Evolutionary conservation across 805 yeast genomes (phyloP).

Genomic region (Wickerhamiella cacticola): DNA sequence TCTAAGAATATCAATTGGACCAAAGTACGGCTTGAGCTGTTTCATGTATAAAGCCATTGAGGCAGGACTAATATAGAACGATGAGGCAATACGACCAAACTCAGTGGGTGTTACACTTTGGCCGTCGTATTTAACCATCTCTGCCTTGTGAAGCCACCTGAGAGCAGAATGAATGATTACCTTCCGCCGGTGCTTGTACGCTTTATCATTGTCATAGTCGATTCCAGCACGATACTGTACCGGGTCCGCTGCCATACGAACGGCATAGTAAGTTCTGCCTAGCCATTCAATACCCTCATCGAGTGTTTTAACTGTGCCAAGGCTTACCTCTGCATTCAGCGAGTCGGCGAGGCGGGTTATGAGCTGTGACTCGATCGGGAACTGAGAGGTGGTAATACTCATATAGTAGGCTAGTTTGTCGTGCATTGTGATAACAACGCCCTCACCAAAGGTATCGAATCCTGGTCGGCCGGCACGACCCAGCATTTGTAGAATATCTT

Average conservation of each 20-base stretch:
- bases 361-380: slow-evolving; percentile 85
- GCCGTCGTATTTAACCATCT: slow-evolving; percentile 49
- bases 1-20: slow-evolving; percentile 62
- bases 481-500: slow-evolving; percentile 91
- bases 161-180: slow-evolving; percentile 74
- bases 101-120: slow-evolving; percentile 43
- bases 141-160: slow-evolving; percentile 40
- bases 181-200: slow-evolving; percentile 40
- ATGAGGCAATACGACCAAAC: slow-evolving; percentile 73
- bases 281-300: slow-evolving; percentile 74
- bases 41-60: slow-evolving; percentile 59
- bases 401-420: slow-evolving; percentile 77
- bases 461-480: slow-evolving; percentile 98
- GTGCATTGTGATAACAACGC: slow-evolving; percentile 80
- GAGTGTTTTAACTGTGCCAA: slow-evolving; percentile 49
- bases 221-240: slow-evolving; percentile 62
- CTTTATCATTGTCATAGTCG: slow-evolving; percentile 42
- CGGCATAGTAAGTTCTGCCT: slow-evolving; percentile 61
- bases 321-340: slow-evolving; percentile 75
- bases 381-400: slow-evolving; percentile 79
- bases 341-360: slow-evolving; percentile 58
- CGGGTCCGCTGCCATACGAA: slow-evolving; percentile 68
- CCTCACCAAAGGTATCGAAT: slow-evolving; percentile 85
- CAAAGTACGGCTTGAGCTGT: slow-evolving; percentile 49
- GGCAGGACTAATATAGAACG: slow-evolving; percentile 65